Evolutionary conservation across 805 yeast species (phyloP).

Genomic region (Barnettozyma botsteinii): DNA sequence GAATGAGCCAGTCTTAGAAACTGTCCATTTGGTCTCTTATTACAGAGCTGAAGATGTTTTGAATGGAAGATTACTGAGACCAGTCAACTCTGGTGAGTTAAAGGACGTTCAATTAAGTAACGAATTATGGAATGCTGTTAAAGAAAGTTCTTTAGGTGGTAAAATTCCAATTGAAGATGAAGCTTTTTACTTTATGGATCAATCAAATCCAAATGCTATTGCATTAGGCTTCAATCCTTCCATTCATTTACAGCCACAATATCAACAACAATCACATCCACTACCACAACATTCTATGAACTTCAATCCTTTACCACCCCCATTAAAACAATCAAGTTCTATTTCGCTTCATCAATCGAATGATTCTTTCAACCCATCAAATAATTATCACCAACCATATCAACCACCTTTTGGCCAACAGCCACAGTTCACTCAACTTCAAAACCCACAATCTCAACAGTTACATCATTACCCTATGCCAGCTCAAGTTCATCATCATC

Average conservation of each 20-base stretch:
- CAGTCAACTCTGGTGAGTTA: constrained; percentile 47
- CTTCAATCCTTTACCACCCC: background rate
- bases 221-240: constrained; percentile 18
- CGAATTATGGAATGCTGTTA: constrained; percentile 49
- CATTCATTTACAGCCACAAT: constrained; percentile 13
- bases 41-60: constrained; percentile 72
- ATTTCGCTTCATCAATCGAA: background rate
- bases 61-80: constrained; percentile 48
- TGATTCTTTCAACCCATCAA: too few relatives aligned
- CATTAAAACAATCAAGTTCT: background rate
- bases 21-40: constrained; percentile 74
- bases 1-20: constrained; percentile 28
- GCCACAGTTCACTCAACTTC: constrained; percentile 1
- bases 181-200: constrained; percentile 42
- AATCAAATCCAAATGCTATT: constrained; percentile 20
- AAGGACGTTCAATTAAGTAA: constrained; percentile 42
- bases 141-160: constrained; percentile 55
- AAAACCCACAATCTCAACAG: constrained; percentile 3
- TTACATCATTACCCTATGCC: background rate
- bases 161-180: constrained; percentile 44
- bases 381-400: too few relatives aligned
- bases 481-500: background rate
- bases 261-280: constrained; percentile 6
- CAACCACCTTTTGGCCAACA: too few relatives aligned
- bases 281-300: background rate